Evolutionary conservation across 306 rosid species (phyloP), one percentile per base, ranked within the genome.

Genomic region (Arachis hypogaea): DNA sequence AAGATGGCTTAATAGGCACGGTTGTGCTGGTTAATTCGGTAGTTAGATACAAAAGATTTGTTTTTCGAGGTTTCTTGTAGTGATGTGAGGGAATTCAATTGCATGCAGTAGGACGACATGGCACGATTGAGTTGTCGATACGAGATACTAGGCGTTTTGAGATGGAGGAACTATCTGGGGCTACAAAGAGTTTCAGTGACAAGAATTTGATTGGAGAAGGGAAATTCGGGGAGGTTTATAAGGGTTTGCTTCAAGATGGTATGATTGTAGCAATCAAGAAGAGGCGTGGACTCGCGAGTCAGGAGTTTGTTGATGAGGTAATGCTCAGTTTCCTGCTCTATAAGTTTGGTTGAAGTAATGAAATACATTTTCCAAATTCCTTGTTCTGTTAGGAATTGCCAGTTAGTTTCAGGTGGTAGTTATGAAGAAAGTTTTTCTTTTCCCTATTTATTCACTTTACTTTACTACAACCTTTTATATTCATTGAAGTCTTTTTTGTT

Each of bases 171-270:
- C 79, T 89, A 73, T 85, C 82, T 68, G 76, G 75, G 71, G 92
- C 95, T 74, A 87, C 95, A 40, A 89, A 85, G 68, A 69, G 80
- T 73, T 89, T 89, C 80, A 85, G 77, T 69, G 93, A 88, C 50
- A 88, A 82, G 40, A 89, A 85, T 57, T 81, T 87, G 85, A 89
- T 89, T 46, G 95, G 92, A 66, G 79, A 69, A 80, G 95, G 95
- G 29, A 89, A 89, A 70, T 87, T 89, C 75, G 95, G 95, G 68
- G 95, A 87, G 81, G 98, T 90, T 51, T 90, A 89, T 52, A 87
- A 81, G 85, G 98, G 98, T 50, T 87, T 89, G 73, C 98, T 93
- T 81, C 95, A 90, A 50, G 93, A 93, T 76, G 98, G 98, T 56
- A 84, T 93, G 89, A 87, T 89, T 59, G 98, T 91, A 29, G 97